These are phyloP conservation scores for Wickerhamomyces canadensis DNA, from an alignment of 805 yeast species.

Conservation along the genomic window DNA sequence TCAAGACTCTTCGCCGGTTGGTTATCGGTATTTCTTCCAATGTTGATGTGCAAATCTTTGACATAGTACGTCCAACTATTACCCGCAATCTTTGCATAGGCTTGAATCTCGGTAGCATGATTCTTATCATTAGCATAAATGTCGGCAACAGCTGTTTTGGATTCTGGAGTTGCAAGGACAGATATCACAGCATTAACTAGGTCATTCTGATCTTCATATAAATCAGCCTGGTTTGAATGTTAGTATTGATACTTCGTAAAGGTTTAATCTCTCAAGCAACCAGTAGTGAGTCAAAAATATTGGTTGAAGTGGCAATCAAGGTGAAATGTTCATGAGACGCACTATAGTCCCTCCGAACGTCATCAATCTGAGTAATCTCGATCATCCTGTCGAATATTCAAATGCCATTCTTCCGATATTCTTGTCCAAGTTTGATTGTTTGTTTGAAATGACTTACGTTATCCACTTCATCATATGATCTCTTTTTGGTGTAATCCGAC, in stretches of 20 bases:
- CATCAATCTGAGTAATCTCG: no score
- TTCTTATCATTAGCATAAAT: slow-evolving; percentile 70
- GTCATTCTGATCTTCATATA: slow-evolving; percentile 55
- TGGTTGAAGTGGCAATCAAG: no score
- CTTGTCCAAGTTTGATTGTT: no score
- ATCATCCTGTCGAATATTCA: no score
- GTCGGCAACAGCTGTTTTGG: slow-evolving; percentile 68
- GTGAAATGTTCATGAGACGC: no score
- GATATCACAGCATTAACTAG: slow-evolving; percentile 71
- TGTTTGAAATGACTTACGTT: slow-evolving; percentile 10
- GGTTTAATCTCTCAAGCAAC: no score
- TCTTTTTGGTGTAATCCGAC: slow-evolving; percentile 12
- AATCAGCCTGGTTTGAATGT: slow-evolving; percentile 21
- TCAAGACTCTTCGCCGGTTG: slow-evolving; percentile 14
- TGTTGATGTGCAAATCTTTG: slow-evolving; percentile 63
- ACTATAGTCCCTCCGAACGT: no score
- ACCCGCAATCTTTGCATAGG: slow-evolving; percentile 96
- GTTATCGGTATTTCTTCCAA: slow-evolving; percentile 75
- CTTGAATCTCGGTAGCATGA: slow-evolving; percentile 74
- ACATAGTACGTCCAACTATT: slow-evolving; percentile 92
- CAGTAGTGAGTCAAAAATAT: neutral
- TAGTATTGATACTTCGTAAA: slow-evolving; percentile 5
- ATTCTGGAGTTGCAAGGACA: slow-evolving; percentile 63
- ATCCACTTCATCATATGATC: slow-evolving; percentile 11
- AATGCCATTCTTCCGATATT: no score